Base-by-base conservation (phyloP, 2,329 filamentous ascomycete species). In the Phaeophleospora eucalypticola region DNA sequence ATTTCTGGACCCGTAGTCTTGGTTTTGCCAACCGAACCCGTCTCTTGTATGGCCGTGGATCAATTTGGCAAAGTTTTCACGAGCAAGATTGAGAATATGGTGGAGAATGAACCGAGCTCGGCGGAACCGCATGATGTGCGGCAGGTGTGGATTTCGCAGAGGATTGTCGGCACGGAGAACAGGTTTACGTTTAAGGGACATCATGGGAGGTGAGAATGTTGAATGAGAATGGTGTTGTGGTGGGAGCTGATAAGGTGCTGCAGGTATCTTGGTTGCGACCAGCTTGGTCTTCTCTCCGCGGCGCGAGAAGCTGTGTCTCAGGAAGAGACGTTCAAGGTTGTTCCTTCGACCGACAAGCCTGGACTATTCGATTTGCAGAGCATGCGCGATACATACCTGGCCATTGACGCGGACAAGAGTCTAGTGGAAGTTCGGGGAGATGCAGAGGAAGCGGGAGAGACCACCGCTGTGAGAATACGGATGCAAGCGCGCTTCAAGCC, bases 401-500 rank as follows among this genome's bases (percentile, higher is more conserved):
- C 79, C 58, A 74, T 84, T 15, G 69, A 71, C 24, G 63, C 59
- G 4, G 58, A 59, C 10, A 74, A 71, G 32, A 70, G 72, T 0
- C 61, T 70, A 1, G 76, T 81, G 0, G 84, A 90, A 57, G 74
- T 94, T 10, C 81, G 88, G 24, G 89, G 88, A 40, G 89, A 95
- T 65, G 84, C 81, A 6, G 80, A 83, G 12, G 70, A 72, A 7
- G 80, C 83, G 41, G 78, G 75, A 3, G 87, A 86, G 61, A 79
- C 79, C 58, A 89, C 87, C 8, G 85, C 83, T 4, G 66, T 95
- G 50, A 79, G 88, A 41, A 80, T 97, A 59, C 85, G 90, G 44
- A 96, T 97, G 90, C 91, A 97, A 71, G 89, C 91, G 17, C 78
- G 87, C 41, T 97, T 95, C 73, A 96, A 96, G 74, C 90, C 91